These are phyloP conservation scores for Pythium oligandrum DNA, from an alignment of 352 stramenopile species.

Conservation along the genomic window DNA sequence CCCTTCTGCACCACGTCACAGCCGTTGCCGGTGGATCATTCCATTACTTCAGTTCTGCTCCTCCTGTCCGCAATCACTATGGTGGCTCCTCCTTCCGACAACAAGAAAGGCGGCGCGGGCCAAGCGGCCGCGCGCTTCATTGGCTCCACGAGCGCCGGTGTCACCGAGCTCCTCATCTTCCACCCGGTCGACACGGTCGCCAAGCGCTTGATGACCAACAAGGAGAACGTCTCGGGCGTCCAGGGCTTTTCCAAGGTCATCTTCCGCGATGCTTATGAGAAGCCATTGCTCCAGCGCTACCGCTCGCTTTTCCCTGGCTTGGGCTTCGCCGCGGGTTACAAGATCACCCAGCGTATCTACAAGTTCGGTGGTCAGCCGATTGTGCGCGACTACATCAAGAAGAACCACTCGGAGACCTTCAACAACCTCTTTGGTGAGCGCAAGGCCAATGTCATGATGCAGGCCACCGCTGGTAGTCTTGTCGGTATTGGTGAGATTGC, in stretches of 20 bases:
- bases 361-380: conserved; percentile 96
- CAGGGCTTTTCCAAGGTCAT: conserved; percentile 74
- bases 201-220: conserved; percentile 94
- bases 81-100: conserved; percentile 45
- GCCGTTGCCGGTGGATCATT: no score
- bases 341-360: conserved; percentile 96
- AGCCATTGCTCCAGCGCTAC: conserved; percentile 75
- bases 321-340: conserved; percentile 94
- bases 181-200: conserved; percentile 94
- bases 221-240: conserved; percentile 48
- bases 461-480: conserved; percentile 88
- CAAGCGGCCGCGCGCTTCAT: conserved; percentile 80
- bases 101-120: conserved; percentile 31
- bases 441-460: conserved; percentile 92
- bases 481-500: conserved; percentile 95
- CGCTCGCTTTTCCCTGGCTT: conserved; percentile 89
- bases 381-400: conserved; percentile 91
- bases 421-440: conserved; percentile 88
- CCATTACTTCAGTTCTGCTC: background rate
- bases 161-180: conserved; percentile 94
- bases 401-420: conserved; percentile 85
- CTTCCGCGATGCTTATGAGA: conserved; percentile 84
- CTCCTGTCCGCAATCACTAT: conserved; percentile 16
- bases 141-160: conserved; percentile 88
- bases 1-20: no score